phyloP scores from a whole-genome alignment of 306 rosid genomes.

The Ziziphus jujuba region DNA sequence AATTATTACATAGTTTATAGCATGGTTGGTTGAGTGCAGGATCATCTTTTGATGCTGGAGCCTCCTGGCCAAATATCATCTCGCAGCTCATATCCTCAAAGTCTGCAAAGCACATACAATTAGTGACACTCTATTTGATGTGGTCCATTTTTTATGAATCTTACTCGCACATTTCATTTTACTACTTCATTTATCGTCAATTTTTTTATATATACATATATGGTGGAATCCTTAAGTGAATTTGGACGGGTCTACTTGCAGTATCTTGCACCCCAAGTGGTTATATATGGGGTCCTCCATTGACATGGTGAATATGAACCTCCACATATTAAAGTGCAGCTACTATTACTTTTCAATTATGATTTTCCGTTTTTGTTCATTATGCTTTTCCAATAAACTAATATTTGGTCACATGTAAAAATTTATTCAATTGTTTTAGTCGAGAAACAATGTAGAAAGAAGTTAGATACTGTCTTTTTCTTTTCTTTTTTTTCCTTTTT shows the following conservation, averaged over 20 bases:
- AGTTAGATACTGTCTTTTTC: no score
- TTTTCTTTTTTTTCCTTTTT: background rate
- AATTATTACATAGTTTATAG: conserved; percentile 67
- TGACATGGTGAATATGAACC: conserved; percentile 41
- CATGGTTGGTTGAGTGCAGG: conserved; percentile 94
- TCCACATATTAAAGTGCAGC: conserved; percentile 57
- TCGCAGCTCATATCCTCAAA: conserved; percentile 98
- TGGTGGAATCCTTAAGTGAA: conserved; percentile 36
- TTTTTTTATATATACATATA: conserved; percentile 17
- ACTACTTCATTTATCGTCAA: background rate
- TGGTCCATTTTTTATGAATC: conserved; percentile 9
- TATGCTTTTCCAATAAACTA: no score
- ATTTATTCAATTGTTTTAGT: no score
- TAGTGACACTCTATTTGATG: conserved; percentile 13
- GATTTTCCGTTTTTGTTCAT: conserved; percentile 17
- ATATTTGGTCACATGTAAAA: background rate
- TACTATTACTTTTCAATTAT: conserved; percentile 36
- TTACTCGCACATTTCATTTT: background rate
- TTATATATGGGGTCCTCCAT: conserved; percentile 64
- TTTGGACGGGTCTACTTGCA: conserved; percentile 41
- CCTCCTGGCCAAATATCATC: conserved; percentile 91
- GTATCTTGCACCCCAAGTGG: conserved; percentile 71
- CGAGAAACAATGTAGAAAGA: no score
- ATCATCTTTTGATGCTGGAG: conserved; percentile 66
- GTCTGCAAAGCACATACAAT: conserved; percentile 49